These are phyloP conservation scores for Wickerhamomyces pijperi DNA, from an alignment of 805 yeast species.

Conservation along the genomic window DNA sequence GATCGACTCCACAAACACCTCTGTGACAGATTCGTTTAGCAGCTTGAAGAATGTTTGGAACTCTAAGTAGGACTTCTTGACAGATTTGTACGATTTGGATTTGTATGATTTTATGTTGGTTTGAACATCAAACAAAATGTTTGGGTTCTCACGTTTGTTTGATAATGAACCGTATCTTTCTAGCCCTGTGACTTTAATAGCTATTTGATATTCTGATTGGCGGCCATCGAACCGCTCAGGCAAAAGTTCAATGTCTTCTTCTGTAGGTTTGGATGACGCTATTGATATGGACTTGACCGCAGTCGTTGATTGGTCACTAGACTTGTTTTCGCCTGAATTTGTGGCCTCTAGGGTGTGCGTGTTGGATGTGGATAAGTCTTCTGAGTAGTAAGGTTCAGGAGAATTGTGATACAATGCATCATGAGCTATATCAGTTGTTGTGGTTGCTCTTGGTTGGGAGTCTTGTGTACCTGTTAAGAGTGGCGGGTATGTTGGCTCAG, in stretches of 20 bases:
- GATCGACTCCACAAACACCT: constrained; percentile 85
- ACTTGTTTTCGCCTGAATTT: too few relatives aligned
- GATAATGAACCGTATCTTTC: constrained; percentile 47
- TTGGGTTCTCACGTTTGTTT: constrained; percentile 67
- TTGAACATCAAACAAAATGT: constrained; percentile 56
- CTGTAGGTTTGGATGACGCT: constrained; percentile 1
- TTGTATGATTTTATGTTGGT: constrained; percentile 71
- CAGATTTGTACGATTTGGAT: constrained; percentile 54
- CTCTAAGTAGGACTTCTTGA: constrained; percentile 76
- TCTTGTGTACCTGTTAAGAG: constrained; percentile 4
- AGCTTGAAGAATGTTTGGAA: constrained; percentile 66
- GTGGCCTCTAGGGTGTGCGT: too few relatives aligned
- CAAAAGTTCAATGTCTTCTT: constrained; percentile 5
- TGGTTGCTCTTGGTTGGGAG: too few relatives aligned
- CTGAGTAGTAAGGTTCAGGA: neutral
- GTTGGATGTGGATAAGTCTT: neutral
- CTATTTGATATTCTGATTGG: constrained; percentile 28
- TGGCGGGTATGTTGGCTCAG: constrained; percentile 26
- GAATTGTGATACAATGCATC: neutral
- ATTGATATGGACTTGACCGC: neutral
- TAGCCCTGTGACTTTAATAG: constrained; percentile 50
- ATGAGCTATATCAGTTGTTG: neutral
- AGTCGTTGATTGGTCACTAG: neutral
- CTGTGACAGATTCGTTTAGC: constrained; percentile 72
- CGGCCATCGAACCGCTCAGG: constrained; percentile 16